A percentile compares a stretch with the other conserved stretches of the same genome.
phyloP scores from a whole-genome alignment of 2,329 filamentous ascomycete species.

The Xylariaceae sp. region DNA sequence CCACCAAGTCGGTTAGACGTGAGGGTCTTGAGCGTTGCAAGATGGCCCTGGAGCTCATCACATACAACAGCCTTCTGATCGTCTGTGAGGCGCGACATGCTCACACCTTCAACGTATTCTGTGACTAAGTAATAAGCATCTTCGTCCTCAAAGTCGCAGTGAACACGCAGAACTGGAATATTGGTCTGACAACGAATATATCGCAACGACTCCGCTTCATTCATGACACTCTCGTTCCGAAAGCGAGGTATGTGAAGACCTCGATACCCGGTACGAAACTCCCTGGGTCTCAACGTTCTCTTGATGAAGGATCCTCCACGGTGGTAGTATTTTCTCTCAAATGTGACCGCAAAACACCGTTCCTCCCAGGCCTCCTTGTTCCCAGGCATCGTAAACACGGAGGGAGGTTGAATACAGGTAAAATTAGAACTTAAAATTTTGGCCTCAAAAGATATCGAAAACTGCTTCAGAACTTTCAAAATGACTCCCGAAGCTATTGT shows the following conservation, averaged over 20 bases:
- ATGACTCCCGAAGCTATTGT: too few relatives aligned
- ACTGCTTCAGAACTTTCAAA: too few relatives aligned
- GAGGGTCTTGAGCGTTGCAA: slow-evolving; percentile 38
- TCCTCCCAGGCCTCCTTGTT: slow-evolving; percentile 25
- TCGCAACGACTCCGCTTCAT: slow-evolving; percentile 40
- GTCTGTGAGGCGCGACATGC: slow-evolving; percentile 39
- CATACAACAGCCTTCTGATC: slow-evolving; percentile 37
- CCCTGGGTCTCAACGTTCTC: slow-evolving; percentile 39
- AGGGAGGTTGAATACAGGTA: not conserved
- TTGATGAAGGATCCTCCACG: slow-evolving; percentile 41
- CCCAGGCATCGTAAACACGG: not conserved
- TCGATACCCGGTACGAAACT: slow-evolving; percentile 40
- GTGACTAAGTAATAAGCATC: slow-evolving; percentile 42
- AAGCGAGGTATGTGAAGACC: slow-evolving; percentile 42
- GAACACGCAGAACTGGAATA: slow-evolving; percentile 39
- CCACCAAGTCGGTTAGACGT: slow-evolving; percentile 39
- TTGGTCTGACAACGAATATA: slow-evolving; percentile 37
- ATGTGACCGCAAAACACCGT: slow-evolving; percentile 35
- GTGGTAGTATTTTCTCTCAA: slow-evolving; percentile 43
- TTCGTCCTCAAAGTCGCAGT: slow-evolving; percentile 42
- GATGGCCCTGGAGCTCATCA: slow-evolving; percentile 38
- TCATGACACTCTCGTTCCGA: slow-evolving; percentile 39
- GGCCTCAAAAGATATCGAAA: too few relatives aligned
- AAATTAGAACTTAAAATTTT: not conserved
- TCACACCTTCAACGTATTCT: slow-evolving; percentile 41